Evolutionary conservation across 257 asterid species (phyloP).

Genomic region (Solanum piurae): DNA sequence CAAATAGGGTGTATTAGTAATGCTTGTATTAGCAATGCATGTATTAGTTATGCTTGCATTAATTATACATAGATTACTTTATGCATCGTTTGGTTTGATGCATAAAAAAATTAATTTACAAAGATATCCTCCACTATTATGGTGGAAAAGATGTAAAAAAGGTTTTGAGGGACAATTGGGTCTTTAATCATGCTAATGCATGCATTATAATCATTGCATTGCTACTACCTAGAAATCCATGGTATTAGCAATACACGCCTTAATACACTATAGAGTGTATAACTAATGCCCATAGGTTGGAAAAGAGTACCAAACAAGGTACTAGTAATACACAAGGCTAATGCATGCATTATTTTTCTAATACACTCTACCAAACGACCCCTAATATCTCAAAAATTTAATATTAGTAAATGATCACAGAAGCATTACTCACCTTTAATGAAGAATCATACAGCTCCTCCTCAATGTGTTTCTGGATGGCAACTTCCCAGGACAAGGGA

Average conservation of each 20-base stretch:
- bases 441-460: slow-evolving; percentile 87
- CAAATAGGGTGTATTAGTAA: background rate
- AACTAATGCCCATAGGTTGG: background rate
- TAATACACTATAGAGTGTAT: background rate
- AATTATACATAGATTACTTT: background rate
- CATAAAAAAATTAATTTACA: background rate
- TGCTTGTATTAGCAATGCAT: background rate
- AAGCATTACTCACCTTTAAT: slow-evolving; percentile 42
- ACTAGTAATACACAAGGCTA: background rate
- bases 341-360: background rate
- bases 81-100: background rate
- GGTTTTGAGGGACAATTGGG: background rate
- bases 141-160: background rate
- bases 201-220: background rate
- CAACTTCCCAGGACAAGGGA: slow-evolving; percentile 92
- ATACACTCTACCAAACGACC: background rate
- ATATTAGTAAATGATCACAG: background rate
- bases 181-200: background rate
- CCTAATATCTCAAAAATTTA: background rate
- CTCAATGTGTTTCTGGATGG: slow-evolving; percentile 81
- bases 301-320: background rate
- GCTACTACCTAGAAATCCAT: background rate
- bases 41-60: background rate
- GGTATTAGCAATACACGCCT: background rate
- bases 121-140: background rate